Percentiles rank a stretch among this genome's conserved stretches.
Conservation (phyloP, 257 asterid genomes). For the Nicotiana attenuata region DNA sequence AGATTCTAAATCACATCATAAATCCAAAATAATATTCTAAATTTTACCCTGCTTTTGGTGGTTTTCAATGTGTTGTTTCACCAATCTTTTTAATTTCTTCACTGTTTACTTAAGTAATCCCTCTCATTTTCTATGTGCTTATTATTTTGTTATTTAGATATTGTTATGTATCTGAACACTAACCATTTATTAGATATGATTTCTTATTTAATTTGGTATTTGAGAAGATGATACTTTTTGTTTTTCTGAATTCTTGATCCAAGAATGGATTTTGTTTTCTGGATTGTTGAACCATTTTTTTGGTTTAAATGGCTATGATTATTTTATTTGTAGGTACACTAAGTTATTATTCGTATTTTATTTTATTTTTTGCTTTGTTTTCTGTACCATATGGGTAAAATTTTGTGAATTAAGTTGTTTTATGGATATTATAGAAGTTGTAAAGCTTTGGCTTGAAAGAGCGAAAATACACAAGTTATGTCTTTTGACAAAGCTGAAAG, state of each 20-base stretch:
- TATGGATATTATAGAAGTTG: neutral
- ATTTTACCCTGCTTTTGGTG: no score
- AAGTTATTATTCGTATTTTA: no score
- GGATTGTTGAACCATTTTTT: neutral
- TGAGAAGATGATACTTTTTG: neutral
- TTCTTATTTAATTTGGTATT: neutral
- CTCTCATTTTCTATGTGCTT: neutral
- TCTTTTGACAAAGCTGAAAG: conserved; percentile 62
- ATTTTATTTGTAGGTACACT: no score
- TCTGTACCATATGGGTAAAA: no score
- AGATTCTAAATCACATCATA: no score
- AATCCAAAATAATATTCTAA: no score
- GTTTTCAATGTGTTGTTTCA: no score
- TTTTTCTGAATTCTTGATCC: neutral
- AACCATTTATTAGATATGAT: no score
- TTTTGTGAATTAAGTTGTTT: no score
- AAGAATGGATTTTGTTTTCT: neutral
- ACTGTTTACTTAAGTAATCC: neutral
- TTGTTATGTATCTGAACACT: no score
- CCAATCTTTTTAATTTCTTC: neutral
- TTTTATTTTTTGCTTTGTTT: no score
- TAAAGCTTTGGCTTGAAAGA: conserved; percentile 2
- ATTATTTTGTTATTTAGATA: neutral
- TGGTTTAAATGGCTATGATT: neutral
- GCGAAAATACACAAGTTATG: conserved; percentile 45